Percentiles rank a stretch among this genome's conserved stretches.
Conservation (phyloP, 2,329 filamentous ascomycete genomes). For the Phialophora expanda region DNA sequence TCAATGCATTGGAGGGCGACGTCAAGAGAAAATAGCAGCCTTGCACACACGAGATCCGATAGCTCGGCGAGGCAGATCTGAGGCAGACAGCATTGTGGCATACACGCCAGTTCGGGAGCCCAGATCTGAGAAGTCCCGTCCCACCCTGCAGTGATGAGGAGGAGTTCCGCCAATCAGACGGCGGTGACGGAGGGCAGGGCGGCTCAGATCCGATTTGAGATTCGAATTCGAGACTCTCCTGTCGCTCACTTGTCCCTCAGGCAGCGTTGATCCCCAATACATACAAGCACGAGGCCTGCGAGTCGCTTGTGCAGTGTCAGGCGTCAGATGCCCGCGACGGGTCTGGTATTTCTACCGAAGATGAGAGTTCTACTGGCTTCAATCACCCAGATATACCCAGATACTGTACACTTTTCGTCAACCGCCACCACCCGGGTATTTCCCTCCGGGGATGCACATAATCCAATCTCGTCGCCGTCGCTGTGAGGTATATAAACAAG, state of each 20-base stretch:
- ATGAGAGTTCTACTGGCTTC: conserved; percentile 14
- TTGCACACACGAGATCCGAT: conserved; percentile 2
- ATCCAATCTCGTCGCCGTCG: conserved; percentile 29
- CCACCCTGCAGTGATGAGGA: background rate
- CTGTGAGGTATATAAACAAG: conserved; percentile 32
- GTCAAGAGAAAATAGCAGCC: background rate
- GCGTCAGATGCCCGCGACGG: background rate
- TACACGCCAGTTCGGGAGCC: background rate
- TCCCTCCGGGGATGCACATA: background rate
- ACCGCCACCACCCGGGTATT: background rate
- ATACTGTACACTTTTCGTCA: conserved; percentile 15
- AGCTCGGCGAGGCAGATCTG: conserved; percentile 3
- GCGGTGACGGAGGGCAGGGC: background rate
- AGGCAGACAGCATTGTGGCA: conserved; percentile 11
- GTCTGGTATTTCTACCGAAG: conserved; percentile 8
- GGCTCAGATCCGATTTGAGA: background rate
- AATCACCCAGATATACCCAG: background rate
- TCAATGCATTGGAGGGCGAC: conserved; percentile 14
- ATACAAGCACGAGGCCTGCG: background rate
- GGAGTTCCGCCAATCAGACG: background rate
- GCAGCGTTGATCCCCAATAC: background rate
- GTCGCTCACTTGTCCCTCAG: background rate
- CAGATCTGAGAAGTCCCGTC: conserved; percentile 4
- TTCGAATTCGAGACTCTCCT: background rate
- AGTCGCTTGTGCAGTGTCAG: background rate